phyloP scores from a whole-genome alignment of 192 early-diverging fungal genomes.

The Linnemannia elongata region DNA sequence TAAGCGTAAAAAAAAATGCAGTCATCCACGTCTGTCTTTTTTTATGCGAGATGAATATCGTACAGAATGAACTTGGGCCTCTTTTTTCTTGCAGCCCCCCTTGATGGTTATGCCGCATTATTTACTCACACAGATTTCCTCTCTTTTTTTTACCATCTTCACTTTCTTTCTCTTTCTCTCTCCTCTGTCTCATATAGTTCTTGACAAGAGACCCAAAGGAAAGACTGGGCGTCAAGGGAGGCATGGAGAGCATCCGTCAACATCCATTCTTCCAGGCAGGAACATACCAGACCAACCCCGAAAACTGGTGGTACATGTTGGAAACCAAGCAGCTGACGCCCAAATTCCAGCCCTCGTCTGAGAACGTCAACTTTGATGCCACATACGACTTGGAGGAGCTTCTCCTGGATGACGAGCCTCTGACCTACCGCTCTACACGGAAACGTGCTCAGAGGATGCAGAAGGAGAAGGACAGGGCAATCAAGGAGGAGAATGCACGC shows the following conservation, averaged over 20 bases:
- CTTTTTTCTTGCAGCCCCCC: background rate
- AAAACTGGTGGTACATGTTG: conserved; percentile 58
- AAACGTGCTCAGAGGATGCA: conserved; percentile 46
- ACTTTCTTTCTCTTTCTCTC: background rate
- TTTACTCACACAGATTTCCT: background rate
- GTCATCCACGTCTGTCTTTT: background rate
- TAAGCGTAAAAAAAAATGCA: conserved; percentile 31
- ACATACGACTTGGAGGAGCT: conserved; percentile 82
- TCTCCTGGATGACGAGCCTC: conserved; percentile 77
- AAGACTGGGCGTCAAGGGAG: conserved; percentile 61
- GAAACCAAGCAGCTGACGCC: conserved; percentile 63
- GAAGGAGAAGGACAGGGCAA: conserved; percentile 58
- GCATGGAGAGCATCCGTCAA: conserved; percentile 59
- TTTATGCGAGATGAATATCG: background rate
- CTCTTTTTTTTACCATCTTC: no score
- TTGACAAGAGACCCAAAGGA: conserved; percentile 64
- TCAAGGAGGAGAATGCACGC: conserved; percentile 63
- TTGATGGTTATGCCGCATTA: background rate
- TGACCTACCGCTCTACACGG: conserved; percentile 56
- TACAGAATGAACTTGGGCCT: background rate
- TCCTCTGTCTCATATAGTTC: conserved; percentile 56
- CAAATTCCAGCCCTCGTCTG: conserved; percentile 60
- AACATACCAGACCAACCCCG: conserved; percentile 38
- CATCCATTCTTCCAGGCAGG: conserved; percentile 69
- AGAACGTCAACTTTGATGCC: conserved; percentile 80